phyloP scores from a whole-genome alignment of 108 stramenopile species.

The Fistulifera pelliculosa region DNA sequence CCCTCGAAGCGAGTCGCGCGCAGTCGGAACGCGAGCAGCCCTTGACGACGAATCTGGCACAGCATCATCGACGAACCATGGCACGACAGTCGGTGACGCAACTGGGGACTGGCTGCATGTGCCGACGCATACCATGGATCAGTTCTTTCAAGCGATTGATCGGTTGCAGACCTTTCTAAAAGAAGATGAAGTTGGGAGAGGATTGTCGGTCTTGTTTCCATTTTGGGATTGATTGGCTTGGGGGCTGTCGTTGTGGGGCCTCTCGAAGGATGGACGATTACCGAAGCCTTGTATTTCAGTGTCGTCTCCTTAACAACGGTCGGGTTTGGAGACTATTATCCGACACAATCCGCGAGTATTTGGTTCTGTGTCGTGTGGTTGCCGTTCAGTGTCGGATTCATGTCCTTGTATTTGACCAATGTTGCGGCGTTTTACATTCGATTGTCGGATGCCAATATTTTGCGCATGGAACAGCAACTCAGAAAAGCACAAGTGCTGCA shows the following conservation, averaged over 20 bases:
- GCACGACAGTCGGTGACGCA: slow-evolving; percentile 22
- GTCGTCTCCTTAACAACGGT: slow-evolving; percentile 77
- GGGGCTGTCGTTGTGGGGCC: slow-evolving; percentile 69
- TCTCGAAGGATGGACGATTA: slow-evolving; percentile 71
- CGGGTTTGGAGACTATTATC: slow-evolving; percentile 69
- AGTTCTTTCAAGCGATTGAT: slow-evolving; percentile 22
- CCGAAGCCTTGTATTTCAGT: slow-evolving; percentile 76
- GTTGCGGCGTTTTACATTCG: slow-evolving; percentile 80
- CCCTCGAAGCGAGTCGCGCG: slow-evolving; percentile 66
- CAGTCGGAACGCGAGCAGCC: slow-evolving; percentile 23
- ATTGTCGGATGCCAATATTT: slow-evolving; percentile 59
- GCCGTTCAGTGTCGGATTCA: slow-evolving; percentile 73
- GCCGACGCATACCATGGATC: slow-evolving; percentile 10
- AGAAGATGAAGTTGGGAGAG: slow-evolving; percentile 48
- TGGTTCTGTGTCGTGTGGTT: slow-evolving; percentile 79
- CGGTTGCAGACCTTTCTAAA: slow-evolving; percentile 36
- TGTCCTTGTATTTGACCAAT: slow-evolving; percentile 61
- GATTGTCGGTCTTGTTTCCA: slow-evolving; percentile 62
- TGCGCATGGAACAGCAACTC: slow-evolving; percentile 53
- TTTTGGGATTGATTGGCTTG: slow-evolving; percentile 61
- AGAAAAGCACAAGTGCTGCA: slow-evolving; percentile 8
- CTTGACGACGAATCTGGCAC: not conserved
- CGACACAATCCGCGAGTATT: slow-evolving; percentile 46
- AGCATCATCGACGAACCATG: slow-evolving; percentile 6
- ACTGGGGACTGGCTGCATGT: slow-evolving; percentile 20